Percentiles rank a stretch among this genome's conserved stretches.
phyloP scores from a whole-genome alignment of 2,329 filamentous ascomycete genomes.

The Alternaria sp. region DNA sequence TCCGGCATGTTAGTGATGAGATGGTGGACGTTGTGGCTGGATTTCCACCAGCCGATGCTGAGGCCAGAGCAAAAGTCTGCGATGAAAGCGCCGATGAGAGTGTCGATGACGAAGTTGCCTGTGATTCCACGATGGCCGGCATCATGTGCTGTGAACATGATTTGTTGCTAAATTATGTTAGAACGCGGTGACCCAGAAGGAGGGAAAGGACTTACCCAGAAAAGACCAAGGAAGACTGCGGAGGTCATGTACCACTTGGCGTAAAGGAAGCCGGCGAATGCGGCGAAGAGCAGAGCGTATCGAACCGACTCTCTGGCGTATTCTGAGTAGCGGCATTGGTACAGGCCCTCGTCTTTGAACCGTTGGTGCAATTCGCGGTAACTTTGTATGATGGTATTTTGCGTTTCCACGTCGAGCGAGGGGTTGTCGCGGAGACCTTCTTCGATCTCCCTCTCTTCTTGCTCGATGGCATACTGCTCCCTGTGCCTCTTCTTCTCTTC shows the following conservation, averaged over 20 bases:
- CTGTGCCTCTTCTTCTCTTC: conserved; percentile 29
- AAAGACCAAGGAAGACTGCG: conserved; percentile 64
- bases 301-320: conserved; percentile 66
- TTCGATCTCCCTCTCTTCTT: conserved; percentile 47
- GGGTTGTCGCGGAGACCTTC: conserved; percentile 51
- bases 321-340: conserved; percentile 63
- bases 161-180: conserved; percentile 60
- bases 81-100: conserved; percentile 66
- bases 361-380: conserved; percentile 64
- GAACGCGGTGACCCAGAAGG: background rate
- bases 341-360: conserved; percentile 62
- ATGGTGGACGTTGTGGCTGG: conserved; percentile 72
- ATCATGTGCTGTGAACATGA: conserved; percentile 73
- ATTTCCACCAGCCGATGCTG: conserved; percentile 74
- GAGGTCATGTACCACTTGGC: conserved; percentile 64
- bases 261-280: conserved; percentile 56
- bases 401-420: conserved; percentile 60
- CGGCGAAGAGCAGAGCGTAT: conserved; percentile 59
- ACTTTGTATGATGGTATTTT: conserved; percentile 61
- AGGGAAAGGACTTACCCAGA: conserved; percentile 55
- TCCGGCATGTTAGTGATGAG: conserved; percentile 68
- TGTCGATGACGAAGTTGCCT: conserved; percentile 63
- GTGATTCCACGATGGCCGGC: conserved; percentile 70
- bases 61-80: conserved; percentile 71
- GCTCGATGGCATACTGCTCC: conserved; percentile 40